Conservation (phyloP, 345 rosid species). For the Eucalyptus marginata region DNA sequence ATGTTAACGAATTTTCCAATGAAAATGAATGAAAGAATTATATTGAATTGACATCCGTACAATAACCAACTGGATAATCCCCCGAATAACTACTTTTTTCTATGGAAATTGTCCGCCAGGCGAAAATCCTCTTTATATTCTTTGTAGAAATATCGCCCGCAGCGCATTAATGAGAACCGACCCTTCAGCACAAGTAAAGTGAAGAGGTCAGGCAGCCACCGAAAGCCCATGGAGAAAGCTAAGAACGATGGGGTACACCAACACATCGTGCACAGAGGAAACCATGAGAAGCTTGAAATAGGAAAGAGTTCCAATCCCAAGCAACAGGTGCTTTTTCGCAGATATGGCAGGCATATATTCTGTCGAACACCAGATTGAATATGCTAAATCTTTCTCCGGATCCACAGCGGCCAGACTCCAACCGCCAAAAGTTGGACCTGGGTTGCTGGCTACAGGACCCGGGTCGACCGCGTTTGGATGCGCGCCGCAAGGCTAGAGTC, state of each 20-base stretch:
- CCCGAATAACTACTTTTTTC: not conserved
- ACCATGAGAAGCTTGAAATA: not conserved
- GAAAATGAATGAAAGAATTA: not conserved
- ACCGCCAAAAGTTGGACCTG: not conserved
- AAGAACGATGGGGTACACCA: not conserved
- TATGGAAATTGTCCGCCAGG: not conserved
- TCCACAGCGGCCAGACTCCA: not conserved
- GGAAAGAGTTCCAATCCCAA: not conserved
- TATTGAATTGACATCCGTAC: rapidly evolving
- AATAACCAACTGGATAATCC: not conserved
- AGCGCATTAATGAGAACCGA: not conserved
- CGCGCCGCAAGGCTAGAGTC: not conserved
- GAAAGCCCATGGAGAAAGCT: not conserved
- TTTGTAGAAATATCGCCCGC: not conserved
- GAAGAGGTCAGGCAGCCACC: not conserved
- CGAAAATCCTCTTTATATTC: not conserved
- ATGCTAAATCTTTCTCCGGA: not conserved
- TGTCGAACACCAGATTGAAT: not conserved
- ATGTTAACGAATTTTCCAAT: rapidly evolving
- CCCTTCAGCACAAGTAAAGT: not conserved
- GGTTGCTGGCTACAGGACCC: not conserved
- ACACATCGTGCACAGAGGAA: not conserved
- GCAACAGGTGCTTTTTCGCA: not conserved
- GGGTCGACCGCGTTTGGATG: not conserved
- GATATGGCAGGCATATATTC: not conserved